Base-by-base conservation (phyloP, 2,329 filamentous ascomycete species). In the Diplodia scrobiculata region DNA sequence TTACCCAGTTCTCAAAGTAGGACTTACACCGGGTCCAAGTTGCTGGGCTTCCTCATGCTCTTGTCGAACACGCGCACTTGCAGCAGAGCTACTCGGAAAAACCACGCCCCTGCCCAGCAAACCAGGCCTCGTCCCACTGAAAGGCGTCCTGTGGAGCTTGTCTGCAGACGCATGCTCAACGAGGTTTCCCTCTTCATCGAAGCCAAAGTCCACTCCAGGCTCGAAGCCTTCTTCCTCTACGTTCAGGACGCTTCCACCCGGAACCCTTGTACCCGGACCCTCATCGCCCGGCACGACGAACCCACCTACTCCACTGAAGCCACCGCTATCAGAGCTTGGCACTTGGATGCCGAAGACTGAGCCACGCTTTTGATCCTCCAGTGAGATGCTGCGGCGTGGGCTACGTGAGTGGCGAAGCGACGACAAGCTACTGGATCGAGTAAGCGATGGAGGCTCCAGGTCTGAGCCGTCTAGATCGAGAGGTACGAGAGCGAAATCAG, bases 171-270 rank as follows among this genome's bases (percentile, higher is more conserved):
- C 70, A 52, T 84, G 72, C 60, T 86, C 84, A 34, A 84, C 73
- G 5, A 89, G 76, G 68, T 85, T 84, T 7, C 87, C 87, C 67
- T 89, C 82, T 14, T 82, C 85, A 69, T 88, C 87, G 69, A 89
- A 84, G 45, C 81, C 83, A 70, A 90, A 87, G 63, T 83, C 83
- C 25, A 82, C 79, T n/a, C 86, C 83, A 38, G 82, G 72, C 60
- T 79, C 74, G 66, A 84, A 75, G 19, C 82, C 74, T 21, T 82
- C 77, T 17, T 82, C 55, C 17, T 66, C 48, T 1, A 53, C 3
- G 27, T 53, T 11, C 3, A 54, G 3, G 7, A 34, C 19, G 14
- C 48, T 50, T 29, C 53, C 45, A 14, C 47, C 53, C 0, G 19
- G 45, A 25, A 50, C 32, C 69, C 69, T 21, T 69, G 72, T 41